Percentiles rank a stretch among this genome's conserved stretches.
Evolutionary conservation across 768 basidiomycete genomes (phyloP).

Genomic region (Mycena sanguinolenta): DNA sequence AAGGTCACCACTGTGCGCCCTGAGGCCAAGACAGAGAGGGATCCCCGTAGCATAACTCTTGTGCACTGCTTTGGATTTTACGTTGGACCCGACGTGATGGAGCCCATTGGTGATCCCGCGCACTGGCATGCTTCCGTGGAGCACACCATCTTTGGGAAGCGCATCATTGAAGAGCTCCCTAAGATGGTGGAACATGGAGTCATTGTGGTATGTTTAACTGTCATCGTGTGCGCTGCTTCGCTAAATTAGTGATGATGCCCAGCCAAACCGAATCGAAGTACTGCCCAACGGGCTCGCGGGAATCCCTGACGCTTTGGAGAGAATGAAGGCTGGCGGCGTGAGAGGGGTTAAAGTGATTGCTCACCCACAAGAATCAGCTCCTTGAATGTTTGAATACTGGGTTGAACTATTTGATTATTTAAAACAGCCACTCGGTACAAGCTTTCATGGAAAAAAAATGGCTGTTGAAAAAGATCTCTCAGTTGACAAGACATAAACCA

Average conservation of each 20-base stretch:
- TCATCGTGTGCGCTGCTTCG: no score
- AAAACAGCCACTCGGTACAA: no score
- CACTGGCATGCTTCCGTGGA: background rate
- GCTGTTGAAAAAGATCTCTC: no score
- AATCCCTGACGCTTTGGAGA: constrained; percentile 51
- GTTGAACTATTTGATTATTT: no score
- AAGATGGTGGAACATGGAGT: constrained; percentile 14
- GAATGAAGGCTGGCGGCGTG: constrained; percentile 50
- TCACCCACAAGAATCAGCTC: constrained; percentile 51
- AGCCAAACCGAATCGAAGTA: constrained; percentile 50
- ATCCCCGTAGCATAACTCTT: background rate
- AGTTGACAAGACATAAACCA: no score
- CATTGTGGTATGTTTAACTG: background rate
- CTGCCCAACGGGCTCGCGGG: constrained; percentile 54
- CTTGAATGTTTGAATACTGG: background rate
- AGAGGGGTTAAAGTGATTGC: constrained; percentile 55
- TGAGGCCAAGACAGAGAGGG: background rate
- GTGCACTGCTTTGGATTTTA: background rate
- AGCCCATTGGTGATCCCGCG: background rate
- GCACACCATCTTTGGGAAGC: constrained; percentile 19
- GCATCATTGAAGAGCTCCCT: constrained; percentile 14
- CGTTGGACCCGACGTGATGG: background rate
- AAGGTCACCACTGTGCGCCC: background rate
- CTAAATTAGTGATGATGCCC: constrained; percentile 42
- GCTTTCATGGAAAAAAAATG: no score